phyloP scores from a whole-genome alignment of 1,284 basidiomycete species.

The Schizophyllum amplum region DNA sequence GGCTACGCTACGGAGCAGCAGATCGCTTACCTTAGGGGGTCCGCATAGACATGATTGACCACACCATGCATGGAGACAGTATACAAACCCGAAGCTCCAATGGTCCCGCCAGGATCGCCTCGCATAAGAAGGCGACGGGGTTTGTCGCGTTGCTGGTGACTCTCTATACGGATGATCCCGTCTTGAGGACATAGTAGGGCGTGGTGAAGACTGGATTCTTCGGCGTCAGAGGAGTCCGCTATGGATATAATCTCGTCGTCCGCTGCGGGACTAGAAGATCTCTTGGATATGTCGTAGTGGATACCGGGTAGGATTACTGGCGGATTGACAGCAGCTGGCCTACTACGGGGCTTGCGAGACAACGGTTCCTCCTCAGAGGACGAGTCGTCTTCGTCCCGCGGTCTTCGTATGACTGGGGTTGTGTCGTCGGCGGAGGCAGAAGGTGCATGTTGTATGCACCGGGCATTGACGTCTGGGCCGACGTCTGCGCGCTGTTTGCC shows the following conservation, averaged over 20 bases:
- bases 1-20: not conserved
- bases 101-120: not conserved
- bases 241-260: not conserved
- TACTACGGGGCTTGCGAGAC: not conserved
- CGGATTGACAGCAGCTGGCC: not conserved
- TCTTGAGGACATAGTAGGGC: slow-evolving; percentile 3
- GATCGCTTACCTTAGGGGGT: slow-evolving; percentile 4
- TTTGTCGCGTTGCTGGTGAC: slow-evolving; percentile 26
- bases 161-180: slow-evolving; percentile 16
- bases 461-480: too few relatives aligned
- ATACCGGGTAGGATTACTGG: not conserved
- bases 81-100: slow-evolving; percentile 11
- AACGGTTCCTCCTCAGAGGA: not conserved
- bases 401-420: not conserved
- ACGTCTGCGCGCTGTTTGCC: not conserved
- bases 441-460: not conserved
- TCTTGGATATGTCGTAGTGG: not conserved
- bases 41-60: slow-evolving; percentile 22
- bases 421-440: not conserved
- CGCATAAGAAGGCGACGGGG: slow-evolving; percentile 27
- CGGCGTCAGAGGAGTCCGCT: not conserved
- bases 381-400: not conserved
- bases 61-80: slow-evolving; percentile 30
- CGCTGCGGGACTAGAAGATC: too few relatives aligned
- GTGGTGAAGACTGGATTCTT: not conserved